Percentiles rank a stretch among this genome's conserved stretches.
Conservation (phyloP, 2,329 filamentous ascomycete genomes). For the Claviceps sp. region DNA sequence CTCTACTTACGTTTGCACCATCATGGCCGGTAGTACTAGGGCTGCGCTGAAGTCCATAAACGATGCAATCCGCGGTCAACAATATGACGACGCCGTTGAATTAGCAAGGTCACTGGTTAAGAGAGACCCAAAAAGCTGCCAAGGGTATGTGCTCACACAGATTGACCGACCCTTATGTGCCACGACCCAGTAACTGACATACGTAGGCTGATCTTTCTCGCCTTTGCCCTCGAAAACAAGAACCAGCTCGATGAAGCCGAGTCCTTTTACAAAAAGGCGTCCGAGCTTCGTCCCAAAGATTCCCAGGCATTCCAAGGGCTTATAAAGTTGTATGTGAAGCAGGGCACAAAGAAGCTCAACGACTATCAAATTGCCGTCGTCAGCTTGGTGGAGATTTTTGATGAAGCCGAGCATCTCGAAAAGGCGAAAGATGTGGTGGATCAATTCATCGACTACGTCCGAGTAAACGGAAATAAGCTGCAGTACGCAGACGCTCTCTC, state of each 20-base stretch:
- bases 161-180: too few species aligned
- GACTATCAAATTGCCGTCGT: conserved; percentile 63
- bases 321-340: conserved; percentile 71
- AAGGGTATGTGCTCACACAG: conserved; percentile 45
- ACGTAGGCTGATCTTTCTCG: conserved; percentile 62
- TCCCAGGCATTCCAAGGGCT: conserved; percentile 86
- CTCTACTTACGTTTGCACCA: background rate
- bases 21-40: conserved; percentile 46
- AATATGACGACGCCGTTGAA: conserved; percentile 62
- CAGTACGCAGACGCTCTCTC: conserved; percentile 68
- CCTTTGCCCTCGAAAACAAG: conserved; percentile 70
- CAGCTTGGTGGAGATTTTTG: conserved; percentile 62
- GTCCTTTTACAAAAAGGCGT: conserved; percentile 59
- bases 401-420: conserved; percentile 48
- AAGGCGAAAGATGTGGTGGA: conserved; percentile 57
- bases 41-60: conserved; percentile 70
- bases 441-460: conserved; percentile 64
- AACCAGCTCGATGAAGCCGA: conserved; percentile 61
- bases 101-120: conserved; percentile 57
- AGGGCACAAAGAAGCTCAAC: conserved; percentile 53
- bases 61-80: conserved; percentile 60
- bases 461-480: conserved; percentile 53
- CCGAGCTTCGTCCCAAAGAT: conserved; percentile 58
- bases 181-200: conserved; percentile 4
- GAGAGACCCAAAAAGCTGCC: conserved; percentile 66